Percentiles rank a stretch among this genome's conserved stretches.
Conservation (phyloP, 768 basidiomycete species). For the Psilocybe cyanescens region DNA sequence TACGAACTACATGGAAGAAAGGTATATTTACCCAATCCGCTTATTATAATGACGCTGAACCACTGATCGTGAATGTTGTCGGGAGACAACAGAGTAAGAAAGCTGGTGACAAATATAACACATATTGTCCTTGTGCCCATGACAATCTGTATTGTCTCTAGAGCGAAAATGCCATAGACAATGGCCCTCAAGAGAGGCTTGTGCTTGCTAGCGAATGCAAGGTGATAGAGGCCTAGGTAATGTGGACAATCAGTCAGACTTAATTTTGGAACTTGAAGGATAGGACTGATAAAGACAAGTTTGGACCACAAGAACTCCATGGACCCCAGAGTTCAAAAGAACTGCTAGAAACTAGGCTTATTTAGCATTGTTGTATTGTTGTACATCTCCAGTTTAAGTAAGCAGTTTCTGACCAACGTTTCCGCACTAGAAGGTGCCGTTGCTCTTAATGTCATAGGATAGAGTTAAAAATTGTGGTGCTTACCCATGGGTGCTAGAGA, state of each 20-base stretch:
- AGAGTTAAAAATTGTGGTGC: too few species aligned
- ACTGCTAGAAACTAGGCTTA: neutral
- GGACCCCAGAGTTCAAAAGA: neutral
- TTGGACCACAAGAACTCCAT: neutral
- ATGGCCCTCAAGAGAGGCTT: neutral
- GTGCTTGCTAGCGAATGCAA: constrained; percentile 1
- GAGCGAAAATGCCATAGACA: neutral
- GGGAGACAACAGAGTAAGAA: neutral
- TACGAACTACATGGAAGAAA: neutral
- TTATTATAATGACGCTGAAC: neutral
- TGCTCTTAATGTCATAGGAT: too few species aligned
- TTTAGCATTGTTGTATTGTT: neutral
- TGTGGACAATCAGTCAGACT: too few species aligned
- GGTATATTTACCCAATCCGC: neutral
- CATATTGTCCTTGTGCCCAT: neutral
- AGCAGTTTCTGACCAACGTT: too few species aligned
- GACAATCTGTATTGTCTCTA: constrained; percentile 8
- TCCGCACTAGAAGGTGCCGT: too few species aligned
- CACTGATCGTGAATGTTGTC: neutral
- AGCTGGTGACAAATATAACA: neutral
- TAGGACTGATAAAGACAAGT: neutral
- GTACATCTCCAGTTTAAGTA: too few species aligned
- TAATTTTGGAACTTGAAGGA: too few species aligned
- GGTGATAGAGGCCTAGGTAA: neutral
- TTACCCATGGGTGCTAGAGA: too few species aligned